Conservation (phyloP, 1,284 basidiomycete species). For the Gymnopus androsaceus region DNA sequence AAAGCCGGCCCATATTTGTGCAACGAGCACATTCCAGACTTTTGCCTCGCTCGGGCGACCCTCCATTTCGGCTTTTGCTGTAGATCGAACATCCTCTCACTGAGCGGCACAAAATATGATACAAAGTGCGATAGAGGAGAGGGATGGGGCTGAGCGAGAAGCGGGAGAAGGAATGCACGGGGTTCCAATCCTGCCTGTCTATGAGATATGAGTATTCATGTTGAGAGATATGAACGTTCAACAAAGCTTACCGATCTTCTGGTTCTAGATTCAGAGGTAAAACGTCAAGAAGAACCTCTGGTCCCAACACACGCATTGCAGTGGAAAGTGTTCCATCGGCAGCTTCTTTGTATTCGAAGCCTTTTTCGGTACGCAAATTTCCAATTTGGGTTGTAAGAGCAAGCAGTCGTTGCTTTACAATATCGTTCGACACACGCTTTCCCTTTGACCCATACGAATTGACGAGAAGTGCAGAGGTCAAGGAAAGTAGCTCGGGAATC, state of each 20-base stretch:
- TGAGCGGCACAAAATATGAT: slow-evolving; percentile 89
- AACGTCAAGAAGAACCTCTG: slow-evolving; percentile 72
- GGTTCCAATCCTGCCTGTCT: slow-evolving; percentile 68
- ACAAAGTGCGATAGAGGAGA: slow-evolving; percentile 86
- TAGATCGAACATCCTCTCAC: slow-evolving; percentile 89
- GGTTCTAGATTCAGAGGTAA: slow-evolving; percentile 90
- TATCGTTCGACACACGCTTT: slow-evolving; percentile 54
- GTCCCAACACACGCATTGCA: slow-evolving; percentile 87
- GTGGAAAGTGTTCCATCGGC: slow-evolving; percentile 82
- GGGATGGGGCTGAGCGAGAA: slow-evolving; percentile 83
- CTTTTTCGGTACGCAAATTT: slow-evolving; percentile 74
- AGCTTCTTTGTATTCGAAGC: slow-evolving; percentile 89
- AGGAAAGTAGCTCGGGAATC: slow-evolving; percentile 71
- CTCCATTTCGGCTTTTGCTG: slow-evolving; percentile 74
- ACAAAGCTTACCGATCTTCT: slow-evolving; percentile 63
- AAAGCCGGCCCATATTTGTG: slow-evolving; percentile 93
- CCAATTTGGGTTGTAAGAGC: slow-evolving; percentile 78
- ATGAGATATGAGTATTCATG: slow-evolving; percentile 6
- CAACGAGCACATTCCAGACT: slow-evolving; percentile 90
- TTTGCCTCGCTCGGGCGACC: slow-evolving; percentile 84
- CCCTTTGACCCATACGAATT: slow-evolving; percentile 42
- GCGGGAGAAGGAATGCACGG: slow-evolving; percentile 90
- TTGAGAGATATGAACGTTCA: slow-evolving; percentile 9
- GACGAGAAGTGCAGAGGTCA: slow-evolving; percentile 58
- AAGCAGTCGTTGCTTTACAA: slow-evolving; percentile 67